These are phyloP conservation scores for Phytophthora colocasiae DNA, from an alignment of 352 stramenopile species.

Conservation along the genomic window DNA sequence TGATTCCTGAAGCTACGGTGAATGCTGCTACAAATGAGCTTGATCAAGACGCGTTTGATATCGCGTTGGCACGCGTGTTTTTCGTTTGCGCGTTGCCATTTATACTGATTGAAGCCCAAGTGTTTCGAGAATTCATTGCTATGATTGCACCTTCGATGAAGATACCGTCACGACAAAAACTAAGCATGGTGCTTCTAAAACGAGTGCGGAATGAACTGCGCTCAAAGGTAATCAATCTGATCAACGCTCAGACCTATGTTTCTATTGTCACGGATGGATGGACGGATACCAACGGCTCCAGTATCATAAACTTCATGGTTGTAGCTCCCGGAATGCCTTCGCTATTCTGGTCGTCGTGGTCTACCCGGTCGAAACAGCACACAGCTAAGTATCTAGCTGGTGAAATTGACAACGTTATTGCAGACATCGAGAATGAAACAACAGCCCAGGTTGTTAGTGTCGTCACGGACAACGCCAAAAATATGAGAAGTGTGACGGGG, in stretches of 20 bases:
- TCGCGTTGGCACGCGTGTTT: constrained; percentile 3
- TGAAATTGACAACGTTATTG: background rate
- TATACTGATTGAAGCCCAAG: constrained; percentile 5
- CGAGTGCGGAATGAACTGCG: background rate
- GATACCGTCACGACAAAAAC: background rate
- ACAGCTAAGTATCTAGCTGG: background rate
- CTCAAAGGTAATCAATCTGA: background rate
- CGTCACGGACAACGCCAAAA: background rate
- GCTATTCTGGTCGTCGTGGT: background rate
- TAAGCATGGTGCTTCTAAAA: background rate
- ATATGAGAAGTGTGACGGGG: background rate
- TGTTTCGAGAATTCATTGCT: constrained; percentile 11
- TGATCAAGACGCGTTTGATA: constrained; percentile 11
- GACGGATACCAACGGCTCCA: background rate
- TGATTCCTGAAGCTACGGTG: background rate
- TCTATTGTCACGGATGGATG: background rate
- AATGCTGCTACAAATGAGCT: background rate
- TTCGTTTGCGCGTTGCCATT: constrained; percentile 15
- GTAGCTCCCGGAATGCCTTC: background rate
- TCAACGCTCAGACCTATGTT: background rate
- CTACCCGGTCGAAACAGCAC: background rate
- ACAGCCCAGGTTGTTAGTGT: background rate
- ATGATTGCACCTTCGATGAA: constrained; percentile 5
- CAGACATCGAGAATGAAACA: background rate
- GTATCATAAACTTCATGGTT: background rate